A percentile compares a stretch with the other conserved stretches of the same genome.
These are phyloP conservation scores for Blastocystis sp. DNA, from an alignment of 352 stramenopile species.

Conservation along the genomic window DNA sequence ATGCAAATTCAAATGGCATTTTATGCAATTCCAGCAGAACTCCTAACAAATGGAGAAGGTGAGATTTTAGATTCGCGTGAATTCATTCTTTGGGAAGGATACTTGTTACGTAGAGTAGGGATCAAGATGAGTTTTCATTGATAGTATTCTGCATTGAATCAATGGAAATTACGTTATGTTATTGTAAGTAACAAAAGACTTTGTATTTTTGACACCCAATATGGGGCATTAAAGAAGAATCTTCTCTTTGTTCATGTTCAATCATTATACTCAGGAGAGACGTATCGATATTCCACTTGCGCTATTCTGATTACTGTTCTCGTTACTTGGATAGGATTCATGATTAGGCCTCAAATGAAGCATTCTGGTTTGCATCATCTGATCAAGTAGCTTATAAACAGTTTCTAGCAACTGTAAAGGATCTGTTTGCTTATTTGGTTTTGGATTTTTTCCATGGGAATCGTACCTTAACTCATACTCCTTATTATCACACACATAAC, in stretches of 20 bases:
- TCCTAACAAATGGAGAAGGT: conserved; percentile 35
- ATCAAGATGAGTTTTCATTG: neutral
- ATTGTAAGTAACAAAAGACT: conserved; percentile 56
- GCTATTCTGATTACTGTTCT: neutral
- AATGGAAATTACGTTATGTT: conserved; percentile 44
- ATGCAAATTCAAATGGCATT: conserved; percentile 59
- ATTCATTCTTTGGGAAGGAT: conserved; percentile 34
- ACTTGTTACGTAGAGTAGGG: conserved; percentile 14
- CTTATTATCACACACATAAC: neutral
- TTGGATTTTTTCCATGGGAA: conserved; percentile 18
- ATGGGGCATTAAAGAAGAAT: conserved; percentile 38
- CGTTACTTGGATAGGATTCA: neutral
- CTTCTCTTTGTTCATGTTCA: neutral
- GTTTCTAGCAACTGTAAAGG: conserved; percentile 4
- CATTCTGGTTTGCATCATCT: conserved; percentile 28
- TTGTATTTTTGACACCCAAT: conserved; percentile 23
- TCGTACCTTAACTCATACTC: neutral
- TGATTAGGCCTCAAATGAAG: conserved; percentile 11
- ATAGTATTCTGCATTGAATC: conserved; percentile 46
- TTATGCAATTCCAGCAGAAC: conserved; percentile 25
- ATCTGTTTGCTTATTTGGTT: neutral
- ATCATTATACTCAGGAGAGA: neutral
- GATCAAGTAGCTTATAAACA: neutral
- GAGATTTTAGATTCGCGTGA: conserved; percentile 35
- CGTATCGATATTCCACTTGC: conserved; percentile 24